phyloP scores from a whole-genome alignment of 148 eudicot genomes.

The Rhododendron ferrugineum region DNA sequence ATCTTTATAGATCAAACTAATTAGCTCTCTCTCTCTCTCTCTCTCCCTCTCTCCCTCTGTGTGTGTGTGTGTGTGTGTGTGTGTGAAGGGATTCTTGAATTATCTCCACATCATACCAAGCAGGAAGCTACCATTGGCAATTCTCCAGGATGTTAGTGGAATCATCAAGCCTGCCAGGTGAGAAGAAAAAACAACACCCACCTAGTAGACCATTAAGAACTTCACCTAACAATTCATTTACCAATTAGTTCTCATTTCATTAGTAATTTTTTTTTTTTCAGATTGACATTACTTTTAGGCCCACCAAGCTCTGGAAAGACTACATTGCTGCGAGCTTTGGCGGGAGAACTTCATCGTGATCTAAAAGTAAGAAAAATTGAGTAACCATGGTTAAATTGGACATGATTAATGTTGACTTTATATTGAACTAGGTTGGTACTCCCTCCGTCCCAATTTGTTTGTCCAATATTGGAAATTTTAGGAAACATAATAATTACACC shows the following conservation, averaged over 20 bases:
- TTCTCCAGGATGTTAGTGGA: constrained; percentile 81
- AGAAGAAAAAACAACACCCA: background rate
- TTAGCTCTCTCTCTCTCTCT: too few relatives aligned
- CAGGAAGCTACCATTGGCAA: constrained; percentile 53
- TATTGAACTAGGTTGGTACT: background rate
- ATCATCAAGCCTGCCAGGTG: constrained; percentile 88
- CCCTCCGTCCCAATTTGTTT: too few relatives aligned
- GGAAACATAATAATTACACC: too few relatives aligned
- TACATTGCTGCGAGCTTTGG: constrained; percentile 70
- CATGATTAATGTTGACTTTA: background rate
- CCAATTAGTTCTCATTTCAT: background rate
- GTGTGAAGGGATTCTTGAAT: constrained; percentile 48
- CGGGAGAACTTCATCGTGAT: constrained; percentile 70
- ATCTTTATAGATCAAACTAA: background rate
- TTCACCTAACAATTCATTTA: background rate
- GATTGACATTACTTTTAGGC: constrained; percentile 73
- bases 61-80: too few relatives aligned
- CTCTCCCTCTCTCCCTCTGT: background rate
- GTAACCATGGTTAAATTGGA: background rate
- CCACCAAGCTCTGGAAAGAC: constrained; percentile 94
- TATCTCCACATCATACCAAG: constrained; percentile 64
- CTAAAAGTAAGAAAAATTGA: constrained; percentile 34
- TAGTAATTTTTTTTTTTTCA: constrained; percentile 11
- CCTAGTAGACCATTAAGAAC: background rate
- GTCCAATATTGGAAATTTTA: too few relatives aligned